Percentiles rank a stretch among this genome's conserved stretches.
These are phyloP conservation scores for Silene noctiflora DNA, from an alignment of 179 eudicot genomes.

Conservation along the genomic window DNA sequence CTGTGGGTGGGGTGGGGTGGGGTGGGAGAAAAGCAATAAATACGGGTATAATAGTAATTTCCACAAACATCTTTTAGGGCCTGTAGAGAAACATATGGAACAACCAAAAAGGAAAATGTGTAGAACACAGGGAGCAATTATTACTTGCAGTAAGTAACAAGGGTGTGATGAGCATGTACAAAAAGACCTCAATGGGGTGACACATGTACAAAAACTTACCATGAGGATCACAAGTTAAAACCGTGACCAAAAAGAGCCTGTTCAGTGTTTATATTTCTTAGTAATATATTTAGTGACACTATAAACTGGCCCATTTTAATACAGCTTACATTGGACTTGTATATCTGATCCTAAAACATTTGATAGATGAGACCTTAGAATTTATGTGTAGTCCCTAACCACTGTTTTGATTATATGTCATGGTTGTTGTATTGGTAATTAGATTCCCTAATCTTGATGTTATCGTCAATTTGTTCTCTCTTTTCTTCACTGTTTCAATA, in stretches of 20 bases:
- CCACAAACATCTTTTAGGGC: not conserved
- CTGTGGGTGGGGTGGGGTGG: not conserved
- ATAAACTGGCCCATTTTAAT: not conserved
- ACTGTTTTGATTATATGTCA: slow-evolving; percentile 3
- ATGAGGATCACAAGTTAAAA: not conserved
- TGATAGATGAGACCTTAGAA: slow-evolving; percentile 2
- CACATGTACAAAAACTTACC: not conserved
- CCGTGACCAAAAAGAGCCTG: not conserved
- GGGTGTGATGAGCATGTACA: not conserved
- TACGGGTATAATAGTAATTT: not conserved
- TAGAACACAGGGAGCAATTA: not conserved
- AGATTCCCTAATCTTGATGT: not conserved
- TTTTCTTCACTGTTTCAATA: not conserved
- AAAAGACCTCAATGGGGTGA: not conserved
- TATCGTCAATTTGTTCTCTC: not conserved
- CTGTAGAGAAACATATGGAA: not conserved
- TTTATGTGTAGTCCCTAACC: not conserved
- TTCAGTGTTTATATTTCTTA: not conserved
- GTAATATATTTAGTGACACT: not conserved
- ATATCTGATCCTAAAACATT: not conserved
- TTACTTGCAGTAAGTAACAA: not conserved
- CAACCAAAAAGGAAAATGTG: not conserved
- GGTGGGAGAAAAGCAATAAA: not conserved
- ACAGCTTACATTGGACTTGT: not conserved
- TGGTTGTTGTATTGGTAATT: not conserved